Conservation (phyloP, 805 yeast genomes). For the Teunomyces gatunensis region DNA sequence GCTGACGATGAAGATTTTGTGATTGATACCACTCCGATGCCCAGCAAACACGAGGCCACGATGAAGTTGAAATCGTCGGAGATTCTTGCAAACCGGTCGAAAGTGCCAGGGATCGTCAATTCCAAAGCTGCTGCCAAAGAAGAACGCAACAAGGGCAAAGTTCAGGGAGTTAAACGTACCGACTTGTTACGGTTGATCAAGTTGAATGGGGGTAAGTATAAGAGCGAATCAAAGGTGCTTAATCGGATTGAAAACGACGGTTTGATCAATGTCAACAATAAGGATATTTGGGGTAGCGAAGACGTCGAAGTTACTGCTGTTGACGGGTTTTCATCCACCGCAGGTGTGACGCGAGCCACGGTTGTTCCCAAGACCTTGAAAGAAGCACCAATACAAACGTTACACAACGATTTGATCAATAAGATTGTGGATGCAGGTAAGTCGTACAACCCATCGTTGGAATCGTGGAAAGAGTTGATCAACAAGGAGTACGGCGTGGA, state of each 20-base stretch:
- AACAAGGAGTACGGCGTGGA: constrained; percentile 65
- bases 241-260: constrained; percentile 67
- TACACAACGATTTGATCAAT: constrained; percentile 37
- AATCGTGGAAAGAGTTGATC: constrained; percentile 76
- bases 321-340: constrained; percentile 13
- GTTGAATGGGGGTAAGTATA: constrained; percentile 65
- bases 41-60: constrained; percentile 11
- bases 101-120: constrained; percentile 59
- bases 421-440: constrained; percentile 76
- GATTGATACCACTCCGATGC: constrained; percentile 41
- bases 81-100: constrained; percentile 70
- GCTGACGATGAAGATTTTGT: constrained; percentile 50
- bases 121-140: constrained; percentile 7
- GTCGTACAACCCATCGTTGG: constrained; percentile 87
- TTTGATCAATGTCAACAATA: constrained; percentile 32
- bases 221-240: constrained; percentile 50
- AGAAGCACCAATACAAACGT: constrained; percentile 52
- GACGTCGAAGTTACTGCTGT: constrained; percentile 13
- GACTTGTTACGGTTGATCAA: constrained; percentile 67
- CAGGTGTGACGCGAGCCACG: constrained; percentile 41
- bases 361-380: constrained; percentile 54
- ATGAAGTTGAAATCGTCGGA: constrained; percentile 55
- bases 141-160: constrained; percentile 29
- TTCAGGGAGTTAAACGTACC: constrained; percentile 63
- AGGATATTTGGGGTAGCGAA: constrained; percentile 70